Base-by-base conservation (phyloP, 2,329 filamentous ascomycete species). In the Pseudomassariella vexata region DNA sequence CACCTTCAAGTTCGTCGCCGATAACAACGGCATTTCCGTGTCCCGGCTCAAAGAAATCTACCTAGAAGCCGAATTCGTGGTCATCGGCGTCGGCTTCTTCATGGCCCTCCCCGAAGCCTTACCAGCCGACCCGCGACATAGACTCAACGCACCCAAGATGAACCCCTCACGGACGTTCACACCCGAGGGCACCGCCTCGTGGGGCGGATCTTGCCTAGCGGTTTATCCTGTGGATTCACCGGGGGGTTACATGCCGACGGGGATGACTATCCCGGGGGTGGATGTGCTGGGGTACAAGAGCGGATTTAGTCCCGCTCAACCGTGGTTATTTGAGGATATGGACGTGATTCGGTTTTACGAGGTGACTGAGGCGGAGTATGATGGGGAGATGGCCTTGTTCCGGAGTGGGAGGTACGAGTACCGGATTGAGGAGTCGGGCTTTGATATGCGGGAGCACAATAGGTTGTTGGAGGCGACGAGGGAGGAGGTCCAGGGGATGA, bases 391-490 rank as follows among this genome's bases (percentile, higher is more conserved):
- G 17, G 59, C 59, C 1, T 48, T 61, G 1, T 77, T 73, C 46
- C 53, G 62, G 16, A 62, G 62, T 11, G 73, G 72, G 0, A 50
- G 59, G 26, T 77, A 74, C 37, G 50, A 65, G 28, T 76, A 69
- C 46, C 52, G 70, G 34, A 68, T 59, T 45, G 62, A 72, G 32
- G 52, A 67, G 1, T 53, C 60, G 0, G 55, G 60, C 15, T 76
- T 76, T 37, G 72, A 76, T 37, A 74, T 77, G 68, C 62, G 52
- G 5, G 63, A 63, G 37, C 70, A 76, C 46, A 75, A 76, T 35
- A 42, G 50, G 31, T 41, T 76, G 28, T 56, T 76, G 8, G 40
- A 44, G 3, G 53, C 59, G 2, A 73, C 67, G 1, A 52, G 44
- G 16, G 60, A 62, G 1, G 70, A 76, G 43, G 70, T 73, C 2